Evolutionary conservation across 2,329 filamentous ascomycete genomes (phyloP), one percentile per base, ranked within the genome.

Genomic region (Nakataea oryzae): DNA sequence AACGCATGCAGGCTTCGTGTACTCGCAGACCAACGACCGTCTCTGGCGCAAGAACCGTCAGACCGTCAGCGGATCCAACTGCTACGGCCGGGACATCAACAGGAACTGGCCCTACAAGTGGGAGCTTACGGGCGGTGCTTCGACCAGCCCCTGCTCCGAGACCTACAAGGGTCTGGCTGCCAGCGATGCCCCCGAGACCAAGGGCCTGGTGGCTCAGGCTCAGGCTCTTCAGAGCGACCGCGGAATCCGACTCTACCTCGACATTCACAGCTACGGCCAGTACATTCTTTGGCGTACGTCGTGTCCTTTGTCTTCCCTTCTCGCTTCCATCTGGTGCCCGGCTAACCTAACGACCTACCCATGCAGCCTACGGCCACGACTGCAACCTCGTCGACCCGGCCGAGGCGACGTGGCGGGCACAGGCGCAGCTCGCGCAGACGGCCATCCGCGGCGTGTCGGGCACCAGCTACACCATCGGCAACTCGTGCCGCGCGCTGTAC

Each of bases 211-310:
- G 7, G 67, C 67, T 54, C 75, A 71, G 65, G 66, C 74, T n/a
- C 65, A 70, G 58, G 65, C 66, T 24, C 69, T 73, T 61, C 71
- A 73, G 61, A 63, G 67, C 13, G 62, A 66, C 3, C 76, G 80
- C 63, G 81, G 82, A 1, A 74, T 88, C 56, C 80, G 82, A 66
- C 75, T 86, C 2, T 89, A 82, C 71, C 81, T 88, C 65, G 86
- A 89, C 72, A 84, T 82, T 69, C 86, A 89, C 72, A 79, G 82
- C 0, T 89, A 86, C 73, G 80, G 78, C 9, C 85, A 88, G 65
- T 61, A 47, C 32, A 56, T 57, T 27, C 24, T 55, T 47, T 57
- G n/a, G 26, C 12, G 56, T 58, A 24, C 17, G 56, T 58, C 1
- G 7, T 29, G 3, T 34, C 56, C 54, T 47, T 47, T 17, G 26